phyloP scores from a whole-genome alignment of 2,329 filamentous ascomycete species.

The Cryphonectria parasitica region DNA sequence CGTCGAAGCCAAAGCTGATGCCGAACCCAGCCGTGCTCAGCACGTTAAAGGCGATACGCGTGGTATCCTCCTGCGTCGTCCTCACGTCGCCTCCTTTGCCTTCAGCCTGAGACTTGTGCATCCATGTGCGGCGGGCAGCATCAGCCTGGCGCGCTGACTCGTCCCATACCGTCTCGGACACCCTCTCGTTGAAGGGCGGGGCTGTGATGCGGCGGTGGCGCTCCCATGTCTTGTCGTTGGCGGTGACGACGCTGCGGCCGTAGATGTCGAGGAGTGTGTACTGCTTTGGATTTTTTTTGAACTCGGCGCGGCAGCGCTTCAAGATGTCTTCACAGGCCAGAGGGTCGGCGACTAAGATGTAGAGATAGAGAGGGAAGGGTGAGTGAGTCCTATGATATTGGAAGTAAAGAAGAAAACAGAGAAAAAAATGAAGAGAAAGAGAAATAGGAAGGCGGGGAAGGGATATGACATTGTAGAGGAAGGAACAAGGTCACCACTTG shows the following conservation, averaged over 20 bases:
- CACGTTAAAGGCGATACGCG: constrained; percentile 16
- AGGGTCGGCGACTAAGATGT: constrained; percentile 8
- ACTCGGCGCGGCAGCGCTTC: constrained; percentile 12
- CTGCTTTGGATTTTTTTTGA: constrained; percentile 8
- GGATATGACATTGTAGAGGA: no score
- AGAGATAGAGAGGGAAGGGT: not conserved
- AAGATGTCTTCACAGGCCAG: constrained; percentile 6
- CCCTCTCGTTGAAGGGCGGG: constrained; percentile 18
- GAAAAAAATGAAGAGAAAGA: not conserved
- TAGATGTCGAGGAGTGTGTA: constrained; percentile 16
- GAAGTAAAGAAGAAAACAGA: not conserved
- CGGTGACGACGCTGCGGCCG: constrained; percentile 12
- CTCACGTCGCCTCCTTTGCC: not conserved
- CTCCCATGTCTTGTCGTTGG: constrained; percentile 15
- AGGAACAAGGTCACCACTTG: no score
- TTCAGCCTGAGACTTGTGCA: not conserved
- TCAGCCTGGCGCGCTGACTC: constrained; percentile 16
- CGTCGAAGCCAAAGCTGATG: constrained; percentile 8
- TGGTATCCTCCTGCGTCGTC: constrained; percentile 12
- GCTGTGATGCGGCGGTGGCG: constrained; percentile 9
- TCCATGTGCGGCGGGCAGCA: not conserved
- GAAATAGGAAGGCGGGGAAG: not conserved
- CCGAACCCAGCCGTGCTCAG: constrained; percentile 13
- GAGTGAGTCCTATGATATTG: not conserved
- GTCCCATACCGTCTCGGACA: constrained; percentile 16